Conservation (phyloP, 2,329 filamentous ascomycete species). For the Colletotrichum graminicola region DNA sequence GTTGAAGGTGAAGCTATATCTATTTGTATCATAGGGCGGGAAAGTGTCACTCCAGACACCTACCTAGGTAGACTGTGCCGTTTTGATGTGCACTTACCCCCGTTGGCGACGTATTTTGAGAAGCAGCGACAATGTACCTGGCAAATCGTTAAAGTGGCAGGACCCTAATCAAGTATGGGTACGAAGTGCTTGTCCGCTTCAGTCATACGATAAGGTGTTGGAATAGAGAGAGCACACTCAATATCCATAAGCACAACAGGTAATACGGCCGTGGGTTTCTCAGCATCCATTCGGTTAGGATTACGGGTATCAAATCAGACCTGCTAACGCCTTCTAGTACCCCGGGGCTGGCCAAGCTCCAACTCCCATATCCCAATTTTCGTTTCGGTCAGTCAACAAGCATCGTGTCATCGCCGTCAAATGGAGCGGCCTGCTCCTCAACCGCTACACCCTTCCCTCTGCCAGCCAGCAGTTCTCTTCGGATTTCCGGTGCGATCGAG, state of each 20-base stretch:
- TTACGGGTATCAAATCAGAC: constrained; percentile 44
- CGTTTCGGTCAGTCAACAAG: constrained; percentile 66
- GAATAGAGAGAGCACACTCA: not conserved
- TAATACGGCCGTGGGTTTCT: constrained; percentile 11
- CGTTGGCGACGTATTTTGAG: too few species aligned
- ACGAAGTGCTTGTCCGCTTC: not conserved
- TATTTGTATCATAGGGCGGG: not conserved
- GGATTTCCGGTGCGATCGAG: constrained; percentile 89
- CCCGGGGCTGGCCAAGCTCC: constrained; percentile 36
- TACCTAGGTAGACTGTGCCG: not conserved
- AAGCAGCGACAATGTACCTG: not conserved
- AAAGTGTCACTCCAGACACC: too few species aligned
- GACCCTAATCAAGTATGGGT: not conserved
- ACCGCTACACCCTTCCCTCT: constrained; percentile 83
- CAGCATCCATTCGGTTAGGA: constrained; percentile 41
- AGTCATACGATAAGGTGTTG: not conserved
- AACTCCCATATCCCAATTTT: constrained; percentile 35
- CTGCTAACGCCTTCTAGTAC: constrained; percentile 42
- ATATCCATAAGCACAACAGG: not conserved
- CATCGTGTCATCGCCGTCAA: constrained; percentile 94
- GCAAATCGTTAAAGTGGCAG: not conserved
- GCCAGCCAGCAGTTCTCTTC: constrained; percentile 88
- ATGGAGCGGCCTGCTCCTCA: constrained; percentile 66
- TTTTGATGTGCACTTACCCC: not conserved
- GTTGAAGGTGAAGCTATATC: not conserved